A percentile compares a stretch with the other conserved stretches of the same genome.
Evolutionary conservation across 441 rosid species (phyloP).

Genomic region (Pelargonium myrrhifolium): DNA sequence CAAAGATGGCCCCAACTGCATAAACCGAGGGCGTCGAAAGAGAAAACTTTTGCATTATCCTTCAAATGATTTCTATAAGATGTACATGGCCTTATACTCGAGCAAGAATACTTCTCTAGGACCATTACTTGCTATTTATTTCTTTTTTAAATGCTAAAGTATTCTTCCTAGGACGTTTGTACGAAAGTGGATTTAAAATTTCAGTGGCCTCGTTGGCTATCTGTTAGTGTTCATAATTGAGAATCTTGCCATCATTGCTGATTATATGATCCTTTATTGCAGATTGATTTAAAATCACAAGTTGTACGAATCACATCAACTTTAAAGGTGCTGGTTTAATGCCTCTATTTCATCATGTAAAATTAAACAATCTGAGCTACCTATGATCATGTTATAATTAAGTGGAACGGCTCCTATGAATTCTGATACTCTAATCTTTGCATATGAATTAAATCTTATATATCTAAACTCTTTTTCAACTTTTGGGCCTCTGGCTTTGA

Average conservation of each 20-base stretch:
- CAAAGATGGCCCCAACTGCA: neutral
- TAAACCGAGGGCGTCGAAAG: too few relatives aligned
- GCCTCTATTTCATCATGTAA: neutral
- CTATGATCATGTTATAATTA: neutral
- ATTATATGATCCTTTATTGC: constrained; percentile 20
- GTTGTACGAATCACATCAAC: constrained; percentile 60
- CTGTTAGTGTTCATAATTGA: neutral
- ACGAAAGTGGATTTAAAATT: neutral
- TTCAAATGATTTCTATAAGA: neutral
- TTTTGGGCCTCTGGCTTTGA: neutral
- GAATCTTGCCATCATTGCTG: neutral
- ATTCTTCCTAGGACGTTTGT: neutral
- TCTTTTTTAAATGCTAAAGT: neutral
- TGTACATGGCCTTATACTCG: neutral
- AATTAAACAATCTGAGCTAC: neutral
- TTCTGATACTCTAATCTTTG: neutral
- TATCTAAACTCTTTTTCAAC: neutral
- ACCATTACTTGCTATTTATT: neutral
- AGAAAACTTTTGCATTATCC: neutral
- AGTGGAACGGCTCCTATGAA: neutral
- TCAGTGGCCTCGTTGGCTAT: neutral
- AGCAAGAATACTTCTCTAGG: neutral
- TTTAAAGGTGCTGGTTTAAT: constrained; percentile 46
- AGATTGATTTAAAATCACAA: constrained; percentile 84
- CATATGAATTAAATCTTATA: neutral